A percentile compares a stretch with the other conserved stretches of the same genome.
phyloP scores from a whole-genome alignment of 495 filamentous ascomycete genomes.

The Penicillium egyptiacum region DNA sequence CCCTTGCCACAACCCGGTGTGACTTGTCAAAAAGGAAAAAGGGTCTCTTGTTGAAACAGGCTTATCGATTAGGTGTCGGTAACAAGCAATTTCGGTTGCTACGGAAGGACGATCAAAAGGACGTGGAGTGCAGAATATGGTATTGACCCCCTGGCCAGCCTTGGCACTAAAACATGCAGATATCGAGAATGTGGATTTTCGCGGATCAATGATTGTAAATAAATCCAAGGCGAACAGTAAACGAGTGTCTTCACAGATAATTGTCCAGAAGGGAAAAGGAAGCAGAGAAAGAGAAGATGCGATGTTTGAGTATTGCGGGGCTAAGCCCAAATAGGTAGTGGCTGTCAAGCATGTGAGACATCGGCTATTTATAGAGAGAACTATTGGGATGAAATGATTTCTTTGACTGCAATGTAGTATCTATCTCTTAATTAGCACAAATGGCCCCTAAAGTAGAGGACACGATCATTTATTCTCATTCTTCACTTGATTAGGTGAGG shows the following conservation, averaged over 20 bases:
- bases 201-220: conserved; percentile 12
- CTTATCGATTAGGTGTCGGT: background rate
- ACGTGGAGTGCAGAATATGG: conserved; percentile 18
- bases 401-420: background rate
- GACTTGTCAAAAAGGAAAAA: conserved; percentile 1
- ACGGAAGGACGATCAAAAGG: conserved; percentile 10
- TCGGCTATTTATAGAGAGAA: conserved; percentile 26
- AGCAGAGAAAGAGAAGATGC: conserved; percentile 10
- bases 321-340: conserved; percentile 28
- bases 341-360: conserved; percentile 26
- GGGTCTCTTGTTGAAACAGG: background rate
- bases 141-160: conserved; percentile 12
- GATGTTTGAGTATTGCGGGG: conserved; percentile 22
- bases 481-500: too few relatives aligned
- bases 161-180: conserved; percentile 23
- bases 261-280: conserved; percentile 6
- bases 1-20: conserved; percentile 23
- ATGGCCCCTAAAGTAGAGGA: too few relatives aligned
- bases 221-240: background rate
- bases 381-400: background rate
- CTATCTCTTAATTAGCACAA: too few relatives aligned
- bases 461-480: too few relatives aligned
- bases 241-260: conserved; percentile 9
- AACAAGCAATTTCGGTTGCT: conserved; percentile 8
- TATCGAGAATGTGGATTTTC: conserved; percentile 17